Conservation (phyloP, 2,329 filamentous ascomycete genomes). For the Aspergillus sp. region DNA sequence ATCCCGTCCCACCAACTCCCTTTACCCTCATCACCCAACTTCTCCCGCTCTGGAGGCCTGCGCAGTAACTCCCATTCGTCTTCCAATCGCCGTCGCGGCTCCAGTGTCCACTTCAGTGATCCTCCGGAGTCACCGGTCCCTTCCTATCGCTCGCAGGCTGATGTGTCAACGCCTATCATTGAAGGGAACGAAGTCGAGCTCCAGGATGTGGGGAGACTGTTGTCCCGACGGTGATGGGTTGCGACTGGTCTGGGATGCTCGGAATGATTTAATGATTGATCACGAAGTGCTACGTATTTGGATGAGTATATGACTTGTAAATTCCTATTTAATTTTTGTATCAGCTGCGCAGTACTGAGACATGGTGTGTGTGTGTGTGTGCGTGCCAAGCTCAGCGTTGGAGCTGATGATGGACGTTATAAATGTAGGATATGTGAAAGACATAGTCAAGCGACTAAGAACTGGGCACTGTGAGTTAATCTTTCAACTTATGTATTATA, state of each 20-base stretch:
- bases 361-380: background rate
- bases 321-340: background rate
- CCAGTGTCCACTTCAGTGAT: slow-evolving; percentile 23
- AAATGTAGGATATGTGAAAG: background rate
- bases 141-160: slow-evolving; percentile 24
- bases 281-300: background rate
- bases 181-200: slow-evolving; percentile 35
- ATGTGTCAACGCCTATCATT: slow-evolving; percentile 18
- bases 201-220: slow-evolving; percentile 48
- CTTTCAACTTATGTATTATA: too few species aligned
- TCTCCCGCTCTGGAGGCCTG: slow-evolving; percentile 17
- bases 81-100: slow-evolving; percentile 14
- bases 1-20: background rate
- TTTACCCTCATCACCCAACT: slow-evolving; percentile 3
- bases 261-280: background rate
- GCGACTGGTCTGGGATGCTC: background rate
- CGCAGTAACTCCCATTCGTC: slow-evolving; percentile 13
- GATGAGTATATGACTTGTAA: background rate
- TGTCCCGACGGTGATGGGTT: slow-evolving; percentile 23
- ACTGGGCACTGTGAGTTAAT: too few species aligned
- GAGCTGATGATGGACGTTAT: background rate
- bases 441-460: too few species aligned
- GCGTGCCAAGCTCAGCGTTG: background rate
- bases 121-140: slow-evolving; percentile 19
- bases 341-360: too few species aligned